These are phyloP conservation scores for Holtermannia corniformis DNA, from an alignment of 768 basidiomycete genomes.

Conservation along the genomic window DNA sequence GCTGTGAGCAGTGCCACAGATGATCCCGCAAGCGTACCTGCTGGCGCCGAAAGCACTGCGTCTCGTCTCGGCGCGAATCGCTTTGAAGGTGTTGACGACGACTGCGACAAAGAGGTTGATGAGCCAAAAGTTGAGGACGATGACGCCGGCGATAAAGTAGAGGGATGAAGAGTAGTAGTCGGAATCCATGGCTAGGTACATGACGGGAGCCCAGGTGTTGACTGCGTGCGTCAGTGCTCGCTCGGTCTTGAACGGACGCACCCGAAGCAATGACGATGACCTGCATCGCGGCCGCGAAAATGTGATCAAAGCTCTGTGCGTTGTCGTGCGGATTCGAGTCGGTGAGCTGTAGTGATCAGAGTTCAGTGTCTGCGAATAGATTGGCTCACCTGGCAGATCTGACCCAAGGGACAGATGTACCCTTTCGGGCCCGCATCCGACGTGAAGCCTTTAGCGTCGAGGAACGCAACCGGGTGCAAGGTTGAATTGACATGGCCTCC, in stretches of 20 bases:
- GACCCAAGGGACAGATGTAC: constrained; percentile 79
- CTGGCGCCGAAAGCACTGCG: constrained; percentile 83
- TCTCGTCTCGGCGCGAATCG: constrained; percentile 73
- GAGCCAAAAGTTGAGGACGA: constrained; percentile 78
- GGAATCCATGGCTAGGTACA: constrained; percentile 81
- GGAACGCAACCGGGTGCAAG: constrained; percentile 46
- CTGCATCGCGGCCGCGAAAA: constrained; percentile 70
- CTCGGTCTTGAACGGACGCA: constrained; percentile 39
- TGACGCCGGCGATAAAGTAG: constrained; percentile 73
- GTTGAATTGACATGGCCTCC: constrained; percentile 71
- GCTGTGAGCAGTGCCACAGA: too few relatives aligned
- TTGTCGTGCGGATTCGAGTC: constrained; percentile 55
- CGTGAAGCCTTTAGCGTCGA: constrained; percentile 44
- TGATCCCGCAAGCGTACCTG: constrained; percentile 14
- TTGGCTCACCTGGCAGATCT: constrained; percentile 61
- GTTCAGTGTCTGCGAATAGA: neutral
- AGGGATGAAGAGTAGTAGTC: constrained; percentile 81
- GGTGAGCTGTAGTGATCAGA: constrained; percentile 11
- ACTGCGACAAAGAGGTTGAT: constrained; percentile 90
- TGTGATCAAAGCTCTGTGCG: constrained; percentile 77
- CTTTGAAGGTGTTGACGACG: constrained; percentile 86
- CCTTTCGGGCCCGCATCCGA: constrained; percentile 54
- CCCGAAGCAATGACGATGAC: constrained; percentile 74
- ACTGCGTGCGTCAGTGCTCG: constrained; percentile 9
- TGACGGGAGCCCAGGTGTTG: constrained; percentile 48